These are phyloP conservation scores for Planoprotostelium fungivorum DNA, from an alignment of 78 protist species.

Conservation along the genomic window DNA sequence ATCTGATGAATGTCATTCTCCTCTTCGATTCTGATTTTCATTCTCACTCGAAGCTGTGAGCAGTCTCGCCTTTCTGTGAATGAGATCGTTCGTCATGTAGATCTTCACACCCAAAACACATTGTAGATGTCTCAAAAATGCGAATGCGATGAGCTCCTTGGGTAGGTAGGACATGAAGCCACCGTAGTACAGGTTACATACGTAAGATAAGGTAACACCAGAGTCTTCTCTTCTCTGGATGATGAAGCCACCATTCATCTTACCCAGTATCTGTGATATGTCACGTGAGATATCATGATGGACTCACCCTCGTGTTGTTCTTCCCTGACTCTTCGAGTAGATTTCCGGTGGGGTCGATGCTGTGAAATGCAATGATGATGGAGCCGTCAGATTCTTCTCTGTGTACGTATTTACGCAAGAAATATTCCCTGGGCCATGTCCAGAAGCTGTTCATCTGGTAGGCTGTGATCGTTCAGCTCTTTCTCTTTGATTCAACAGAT, in stretches of 20 bases:
- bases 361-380: background rate
- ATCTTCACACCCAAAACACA: background rate
- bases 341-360: background rate
- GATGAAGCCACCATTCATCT: background rate
- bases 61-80: background rate
- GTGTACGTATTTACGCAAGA: background rate
- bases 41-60: background rate
- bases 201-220: background rate
- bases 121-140: background rate
- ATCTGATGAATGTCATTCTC: background rate
- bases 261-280: background rate
- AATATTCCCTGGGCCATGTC: background rate
- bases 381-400: background rate
- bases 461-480: background rate
- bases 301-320: background rate
- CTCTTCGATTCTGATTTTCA: background rate
- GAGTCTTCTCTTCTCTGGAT: background rate
- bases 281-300: background rate
- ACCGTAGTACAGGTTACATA: background rate
- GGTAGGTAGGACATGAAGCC: background rate
- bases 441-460: background rate
- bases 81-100: background rate
- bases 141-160: background rate
- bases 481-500: background rate
- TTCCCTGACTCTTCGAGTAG: background rate